phyloP scores from a whole-genome alignment of 2,329 filamentous ascomycete species.

The Emmonsia crescens region DNA sequence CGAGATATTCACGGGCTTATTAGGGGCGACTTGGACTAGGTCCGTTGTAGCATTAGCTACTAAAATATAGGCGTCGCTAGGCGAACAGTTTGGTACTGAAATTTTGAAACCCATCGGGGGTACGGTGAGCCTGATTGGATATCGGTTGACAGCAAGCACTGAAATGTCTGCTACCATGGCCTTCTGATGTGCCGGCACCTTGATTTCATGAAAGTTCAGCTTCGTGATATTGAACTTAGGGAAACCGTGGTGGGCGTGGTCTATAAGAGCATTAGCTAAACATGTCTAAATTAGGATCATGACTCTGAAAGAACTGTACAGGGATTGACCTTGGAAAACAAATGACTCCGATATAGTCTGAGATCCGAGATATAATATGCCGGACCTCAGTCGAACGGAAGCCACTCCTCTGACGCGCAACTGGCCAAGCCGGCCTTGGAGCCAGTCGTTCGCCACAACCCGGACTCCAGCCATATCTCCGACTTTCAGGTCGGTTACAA shows the following conservation, averaged over 20 bases:
- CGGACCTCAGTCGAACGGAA: slow-evolving; percentile 63
- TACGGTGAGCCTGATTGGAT: slow-evolving; percentile 63
- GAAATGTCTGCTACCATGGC: slow-evolving; percentile 74
- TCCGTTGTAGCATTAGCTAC: slow-evolving; percentile 66
- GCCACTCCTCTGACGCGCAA: slow-evolving; percentile 65
- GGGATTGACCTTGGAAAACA: slow-evolving; percentile 70
- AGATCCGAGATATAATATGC: slow-evolving; percentile 65
- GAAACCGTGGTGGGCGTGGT: slow-evolving; percentile 58
- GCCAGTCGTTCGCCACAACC: slow-evolving; percentile 74
- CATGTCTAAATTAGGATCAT: slow-evolving; percentile 11
- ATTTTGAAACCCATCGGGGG: slow-evolving; percentile 77
- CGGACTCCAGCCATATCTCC: slow-evolving; percentile 69
- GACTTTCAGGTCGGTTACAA: slow-evolving; percentile 63
- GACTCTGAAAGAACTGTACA: slow-evolving; percentile 37
- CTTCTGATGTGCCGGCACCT: slow-evolving; percentile 42
- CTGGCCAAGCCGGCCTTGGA: slow-evolving; percentile 63
- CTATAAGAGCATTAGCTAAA: slow-evolving; percentile 18
- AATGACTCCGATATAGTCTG: slow-evolving; percentile 65
- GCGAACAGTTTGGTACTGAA: slow-evolving; percentile 68
- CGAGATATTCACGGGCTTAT: slow-evolving; percentile 55
- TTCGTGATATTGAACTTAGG: slow-evolving; percentile 74
- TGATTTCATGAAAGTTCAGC: slow-evolving; percentile 66
- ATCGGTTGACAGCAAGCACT: slow-evolving; percentile 61
- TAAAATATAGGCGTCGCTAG: slow-evolving; percentile 60
- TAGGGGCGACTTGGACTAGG: slow-evolving; percentile 56